phyloP scores from a whole-genome alignment of 208 protist genomes.

The Pavlovales sp. region DNA sequence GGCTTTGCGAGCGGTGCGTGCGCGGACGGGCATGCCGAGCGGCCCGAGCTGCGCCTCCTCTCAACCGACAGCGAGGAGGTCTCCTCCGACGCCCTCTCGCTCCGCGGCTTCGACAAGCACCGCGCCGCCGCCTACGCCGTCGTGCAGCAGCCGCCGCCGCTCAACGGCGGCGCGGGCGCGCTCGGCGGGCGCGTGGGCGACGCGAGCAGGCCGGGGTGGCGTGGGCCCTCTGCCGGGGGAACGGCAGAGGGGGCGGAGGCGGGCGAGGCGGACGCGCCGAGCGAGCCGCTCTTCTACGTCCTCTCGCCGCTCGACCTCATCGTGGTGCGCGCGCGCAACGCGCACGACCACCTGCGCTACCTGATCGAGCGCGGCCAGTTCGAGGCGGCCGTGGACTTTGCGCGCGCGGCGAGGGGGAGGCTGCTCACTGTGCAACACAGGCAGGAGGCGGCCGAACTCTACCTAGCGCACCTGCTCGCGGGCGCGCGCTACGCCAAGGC shows the following conservation, averaged over 20 bases:
- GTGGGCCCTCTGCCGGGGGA: neutral
- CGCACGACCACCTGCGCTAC: conserved; percentile 72
- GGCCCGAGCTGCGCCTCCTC: conserved; percentile 68
- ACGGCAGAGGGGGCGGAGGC: neutral
- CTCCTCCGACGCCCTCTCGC: conserved; percentile 66
- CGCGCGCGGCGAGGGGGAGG: neutral
- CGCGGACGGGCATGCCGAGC: conserved; percentile 12
- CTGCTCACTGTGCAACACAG: neutral
- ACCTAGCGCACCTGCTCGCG: neutral
- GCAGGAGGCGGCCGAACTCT: neutral
- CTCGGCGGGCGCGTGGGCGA: neutral
- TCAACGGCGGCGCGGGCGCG: neutral
- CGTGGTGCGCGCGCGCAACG: conserved; percentile 64
- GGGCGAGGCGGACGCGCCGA: neutral
- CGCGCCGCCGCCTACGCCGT: neutral
- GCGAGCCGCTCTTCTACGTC: conserved; percentile 59
- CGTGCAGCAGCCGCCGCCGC: neutral
- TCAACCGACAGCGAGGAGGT: conserved; percentile 63
- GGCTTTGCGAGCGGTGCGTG: neutral
- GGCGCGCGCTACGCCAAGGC: neutral
- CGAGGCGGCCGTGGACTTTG: conserved; percentile 51
- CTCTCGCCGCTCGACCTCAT: conserved; percentile 73
- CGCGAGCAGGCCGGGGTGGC: neutral
- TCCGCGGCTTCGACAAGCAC: conserved; percentile 52
- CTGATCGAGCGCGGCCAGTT: conserved; percentile 58